These are phyloP conservation scores for Remersonia thermophila DNA, from an alignment of 2,329 filamentous ascomycete species.

Conservation along the genomic window DNA sequence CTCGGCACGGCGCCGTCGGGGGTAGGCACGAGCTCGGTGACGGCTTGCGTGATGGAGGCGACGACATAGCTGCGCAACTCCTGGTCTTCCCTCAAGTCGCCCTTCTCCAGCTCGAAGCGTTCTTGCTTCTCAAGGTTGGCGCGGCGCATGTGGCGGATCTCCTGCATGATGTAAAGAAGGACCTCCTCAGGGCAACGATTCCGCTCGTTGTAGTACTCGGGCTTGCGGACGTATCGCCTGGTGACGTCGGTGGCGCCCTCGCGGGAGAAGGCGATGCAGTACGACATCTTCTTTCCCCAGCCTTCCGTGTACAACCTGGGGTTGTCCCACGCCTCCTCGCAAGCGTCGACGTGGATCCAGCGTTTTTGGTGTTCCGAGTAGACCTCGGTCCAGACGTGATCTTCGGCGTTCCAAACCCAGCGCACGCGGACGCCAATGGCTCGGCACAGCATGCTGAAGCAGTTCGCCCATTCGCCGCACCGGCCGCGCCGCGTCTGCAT, in stretches of 20 bases:
- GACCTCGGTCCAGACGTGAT: constrained; percentile 95
- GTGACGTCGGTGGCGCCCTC: constrained; percentile 64
- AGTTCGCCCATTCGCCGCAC: constrained; percentile 94
- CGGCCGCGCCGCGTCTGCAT: constrained; percentile 77
- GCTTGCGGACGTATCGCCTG: constrained; percentile 57
- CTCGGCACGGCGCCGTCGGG: constrained; percentile 10
- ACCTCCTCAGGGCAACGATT: constrained; percentile 79
- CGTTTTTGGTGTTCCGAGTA: constrained; percentile 87
- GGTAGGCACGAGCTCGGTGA: constrained; percentile 51
- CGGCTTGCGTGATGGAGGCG: constrained; percentile 58
- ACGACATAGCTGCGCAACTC: constrained; percentile 66
- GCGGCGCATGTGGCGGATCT: constrained; percentile 76
- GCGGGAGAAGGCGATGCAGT: constrained; percentile 91
- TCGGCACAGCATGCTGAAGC: constrained; percentile 95
- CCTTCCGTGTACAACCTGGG: constrained; percentile 85
- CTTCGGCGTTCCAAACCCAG: constrained; percentile 98
- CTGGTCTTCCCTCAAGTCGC: constrained; percentile 62
- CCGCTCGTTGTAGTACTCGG: constrained; percentile 59
- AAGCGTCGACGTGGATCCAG: constrained; percentile 95
- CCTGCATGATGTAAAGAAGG: constrained; percentile 78
- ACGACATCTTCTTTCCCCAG: constrained; percentile 93
- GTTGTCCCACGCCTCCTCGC: constrained; percentile 91
- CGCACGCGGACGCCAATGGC: constrained; percentile 82
- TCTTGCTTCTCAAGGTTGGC: constrained; percentile 78
- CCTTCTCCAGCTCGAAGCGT: constrained; percentile 67